Evolutionary conservation across 1,284 basidiomycete genomes (phyloP).

Genomic region (Schizophyllum amplum): DNA sequence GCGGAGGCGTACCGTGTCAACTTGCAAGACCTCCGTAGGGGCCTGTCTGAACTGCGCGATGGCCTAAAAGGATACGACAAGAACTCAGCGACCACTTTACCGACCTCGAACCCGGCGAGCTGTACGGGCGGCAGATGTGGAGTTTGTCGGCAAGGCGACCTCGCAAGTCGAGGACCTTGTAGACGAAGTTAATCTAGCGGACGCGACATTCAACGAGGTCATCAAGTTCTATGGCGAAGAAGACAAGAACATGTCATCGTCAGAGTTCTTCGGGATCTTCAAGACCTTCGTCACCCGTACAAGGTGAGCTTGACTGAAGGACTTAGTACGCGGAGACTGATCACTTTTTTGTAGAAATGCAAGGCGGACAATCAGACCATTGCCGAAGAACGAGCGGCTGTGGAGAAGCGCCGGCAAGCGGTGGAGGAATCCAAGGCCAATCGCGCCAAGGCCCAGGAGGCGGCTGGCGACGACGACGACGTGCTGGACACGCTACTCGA

Average conservation of each 20-base stretch:
- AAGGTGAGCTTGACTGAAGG: slow-evolving; percentile 47
- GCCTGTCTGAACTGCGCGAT: slow-evolving; percentile 64
- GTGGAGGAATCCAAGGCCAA: slow-evolving; percentile 55
- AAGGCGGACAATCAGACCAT: slow-evolving; percentile 66
- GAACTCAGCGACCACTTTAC: slow-evolving; percentile 78
- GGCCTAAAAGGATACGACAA: slow-evolving; percentile 69
- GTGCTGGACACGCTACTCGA: slow-evolving; percentile 70
- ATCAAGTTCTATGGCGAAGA: slow-evolving; percentile 90
- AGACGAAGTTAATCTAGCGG: slow-evolving; percentile 81
- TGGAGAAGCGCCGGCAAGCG: slow-evolving; percentile 58
- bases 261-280: slow-evolving; percentile 92
- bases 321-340: not conserved
- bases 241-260: slow-evolving; percentile 70
- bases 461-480: slow-evolving; percentile 47
- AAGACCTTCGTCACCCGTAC: slow-evolving; percentile 93
- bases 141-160: slow-evolving; percentile 65
- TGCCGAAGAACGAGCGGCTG: slow-evolving; percentile 56
- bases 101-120: slow-evolving; percentile 62
- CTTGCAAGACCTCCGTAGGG: slow-evolving; percentile 70
- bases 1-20: slow-evolving; percentile 91
- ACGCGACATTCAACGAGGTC: slow-evolving; percentile 74
- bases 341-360: slow-evolving; percentile 66
- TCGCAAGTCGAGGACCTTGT: slow-evolving; percentile 72
- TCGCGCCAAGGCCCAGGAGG: slow-evolving; percentile 43
- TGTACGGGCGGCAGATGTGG: slow-evolving; percentile 87